Evolutionary conservation across 2,329 filamentous ascomycete species (phyloP).

Genomic region (Onygenales sp.): DNA sequence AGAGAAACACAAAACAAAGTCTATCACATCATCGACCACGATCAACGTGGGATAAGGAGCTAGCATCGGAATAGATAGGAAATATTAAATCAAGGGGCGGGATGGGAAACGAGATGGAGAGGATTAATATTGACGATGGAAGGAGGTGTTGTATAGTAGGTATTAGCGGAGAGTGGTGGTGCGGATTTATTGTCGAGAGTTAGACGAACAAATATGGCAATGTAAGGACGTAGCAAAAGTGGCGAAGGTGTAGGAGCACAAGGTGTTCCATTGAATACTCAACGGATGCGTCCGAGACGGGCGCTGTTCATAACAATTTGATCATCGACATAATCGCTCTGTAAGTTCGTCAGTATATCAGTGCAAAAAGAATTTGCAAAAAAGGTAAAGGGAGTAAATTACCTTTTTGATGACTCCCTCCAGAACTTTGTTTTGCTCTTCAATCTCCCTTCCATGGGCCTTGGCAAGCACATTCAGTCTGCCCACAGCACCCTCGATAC

Average conservation of each 20-base stretch:
- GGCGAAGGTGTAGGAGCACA: neutral
- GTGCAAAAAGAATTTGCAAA: neutral
- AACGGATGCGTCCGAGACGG: conserved; percentile 51
- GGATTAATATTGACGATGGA: neutral
- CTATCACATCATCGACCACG: conserved; percentile 1
- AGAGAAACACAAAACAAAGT: neutral
- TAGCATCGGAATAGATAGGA: neutral
- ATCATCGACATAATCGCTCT: conserved; percentile 78
- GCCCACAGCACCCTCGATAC: conserved; percentile 52
- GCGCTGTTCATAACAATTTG: conserved; percentile 70
- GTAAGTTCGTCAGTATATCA: conserved; percentile 17
- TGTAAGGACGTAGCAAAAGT: neutral
- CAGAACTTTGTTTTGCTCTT: conserved; percentile 68
- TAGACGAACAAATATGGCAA: neutral
- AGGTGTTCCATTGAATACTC: conserved; percentile 5
- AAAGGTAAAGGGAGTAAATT: conserved; percentile 18
- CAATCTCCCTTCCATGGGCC: conserved; percentile 66
- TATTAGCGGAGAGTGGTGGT: neutral
- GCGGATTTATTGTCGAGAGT: neutral
- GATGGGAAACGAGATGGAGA: neutral
- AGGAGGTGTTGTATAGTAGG: neutral
- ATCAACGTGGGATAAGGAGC: neutral
- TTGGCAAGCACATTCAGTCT: conserved; percentile 64
- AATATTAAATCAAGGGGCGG: neutral
- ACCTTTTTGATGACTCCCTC: conserved; percentile 72